phyloP scores from a whole-genome alignment of 31 red algal species.

The Porphyra umbilicalis region DNA sequence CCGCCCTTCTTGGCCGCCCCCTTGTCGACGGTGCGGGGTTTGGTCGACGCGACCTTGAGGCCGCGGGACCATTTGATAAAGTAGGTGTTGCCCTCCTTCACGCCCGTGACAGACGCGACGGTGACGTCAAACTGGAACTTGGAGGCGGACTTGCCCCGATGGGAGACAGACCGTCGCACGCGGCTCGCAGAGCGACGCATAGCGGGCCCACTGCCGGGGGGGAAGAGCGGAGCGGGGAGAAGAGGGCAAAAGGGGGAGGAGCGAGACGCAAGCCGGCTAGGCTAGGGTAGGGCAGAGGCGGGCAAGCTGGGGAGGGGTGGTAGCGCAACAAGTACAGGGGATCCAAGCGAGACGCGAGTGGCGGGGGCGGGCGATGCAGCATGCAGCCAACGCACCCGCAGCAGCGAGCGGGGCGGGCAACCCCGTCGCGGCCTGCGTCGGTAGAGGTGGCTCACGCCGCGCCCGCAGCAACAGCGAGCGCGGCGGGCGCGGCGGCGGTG shows the following conservation, averaged over 20 bases:
- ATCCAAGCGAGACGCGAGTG: no score
- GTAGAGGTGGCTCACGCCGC: no score
- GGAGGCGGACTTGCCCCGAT: constrained; percentile 42
- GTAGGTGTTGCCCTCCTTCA: constrained; percentile 38
- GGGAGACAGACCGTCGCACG: constrained; percentile 34
- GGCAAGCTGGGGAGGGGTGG: no score
- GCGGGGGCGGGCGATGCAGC: not conserved
- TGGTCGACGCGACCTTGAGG: constrained; percentile 62
- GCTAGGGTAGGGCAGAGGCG: no score
- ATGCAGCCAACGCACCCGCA: not conserved
- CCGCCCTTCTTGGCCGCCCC: not conserved
- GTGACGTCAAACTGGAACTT: constrained; percentile 67
- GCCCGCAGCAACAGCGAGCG: not conserved
- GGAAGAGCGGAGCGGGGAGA: not conserved
- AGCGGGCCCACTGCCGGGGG: not conserved
- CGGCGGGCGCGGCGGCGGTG: no score
- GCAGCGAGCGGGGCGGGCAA: not conserved
- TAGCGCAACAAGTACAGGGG: no score
- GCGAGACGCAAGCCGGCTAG: no score
- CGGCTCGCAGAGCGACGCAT: not conserved
- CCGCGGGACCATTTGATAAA: constrained; percentile 65
- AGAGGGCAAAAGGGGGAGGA: not conserved
- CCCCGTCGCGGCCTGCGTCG: not conserved
- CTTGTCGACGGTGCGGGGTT: not conserved
- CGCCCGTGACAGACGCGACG: constrained; percentile 20